Evolutionary conservation across 2,329 filamentous ascomycete species (phyloP).

Genomic region (Gyromitra esculenta): DNA sequence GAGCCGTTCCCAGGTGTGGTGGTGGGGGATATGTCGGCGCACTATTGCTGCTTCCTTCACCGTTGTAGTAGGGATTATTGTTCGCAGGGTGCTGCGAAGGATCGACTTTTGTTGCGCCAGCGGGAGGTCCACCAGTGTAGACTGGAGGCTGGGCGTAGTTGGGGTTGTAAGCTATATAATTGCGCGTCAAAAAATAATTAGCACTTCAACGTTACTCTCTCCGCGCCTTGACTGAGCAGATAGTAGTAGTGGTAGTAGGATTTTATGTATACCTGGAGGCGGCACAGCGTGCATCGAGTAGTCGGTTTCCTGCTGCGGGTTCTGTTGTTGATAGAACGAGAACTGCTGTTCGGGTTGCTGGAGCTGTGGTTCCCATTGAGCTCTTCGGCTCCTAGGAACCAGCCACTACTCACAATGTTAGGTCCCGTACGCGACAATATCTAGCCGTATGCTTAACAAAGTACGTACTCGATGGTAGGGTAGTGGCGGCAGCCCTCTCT

Average conservation of each 20-base stretch:
- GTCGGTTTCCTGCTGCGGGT: constrained; percentile 59
- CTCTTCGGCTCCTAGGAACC: constrained; percentile 64
- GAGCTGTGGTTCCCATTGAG: constrained; percentile 65
- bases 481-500: constrained; percentile 72
- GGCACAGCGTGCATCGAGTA: constrained; percentile 67
- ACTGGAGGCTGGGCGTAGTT: constrained; percentile 66
- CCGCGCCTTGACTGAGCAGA: neutral
- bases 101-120: constrained; percentile 67
- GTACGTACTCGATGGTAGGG: constrained; percentile 73
- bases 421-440: neutral
- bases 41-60: constrained; percentile 41
- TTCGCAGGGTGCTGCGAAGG: constrained; percentile 62
- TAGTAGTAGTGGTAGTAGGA: too few relatives aligned
- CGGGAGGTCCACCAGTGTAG: constrained; percentile 65
- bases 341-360: constrained; percentile 62
- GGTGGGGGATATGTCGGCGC: constrained; percentile 38
- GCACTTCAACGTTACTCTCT: neutral
- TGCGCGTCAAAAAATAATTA: constrained; percentile 15
- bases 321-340: constrained; percentile 61
- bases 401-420: constrained; percentile 63
- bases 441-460: constrained; percentile 3
- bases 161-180: constrained; percentile 68
- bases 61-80: constrained; percentile 31
- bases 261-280: constrained; percentile 59
- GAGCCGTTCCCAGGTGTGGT: constrained; percentile 34